Evolutionary conservation across 805 yeast species (phyloP), one percentile per base, ranked within the genome.

Genomic region (Limtongia smithiae): DNA sequence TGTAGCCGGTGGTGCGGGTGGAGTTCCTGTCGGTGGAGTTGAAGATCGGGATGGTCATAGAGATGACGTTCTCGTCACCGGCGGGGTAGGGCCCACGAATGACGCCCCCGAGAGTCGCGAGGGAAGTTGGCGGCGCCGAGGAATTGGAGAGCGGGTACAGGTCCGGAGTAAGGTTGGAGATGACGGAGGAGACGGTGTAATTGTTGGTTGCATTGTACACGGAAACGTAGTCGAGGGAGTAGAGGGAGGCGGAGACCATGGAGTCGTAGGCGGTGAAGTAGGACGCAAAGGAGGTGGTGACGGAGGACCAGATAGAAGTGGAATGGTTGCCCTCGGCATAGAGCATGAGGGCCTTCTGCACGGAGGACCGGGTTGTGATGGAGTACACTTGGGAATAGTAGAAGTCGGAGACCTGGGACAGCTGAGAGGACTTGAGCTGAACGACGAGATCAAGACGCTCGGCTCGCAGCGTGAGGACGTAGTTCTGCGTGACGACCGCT

Each of bases 381-480:
- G 84, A 81, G 48, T 75, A 75, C 2, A 82, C 76, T 65, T 87
- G 94, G 62, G 82, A 85, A 63, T 80, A 82, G 24, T 79, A 70
- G 52, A 73, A 76, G 50, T 77, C 77, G 50, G 85, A 69, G 35
- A 79, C 76, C 66, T 87, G 96, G 46, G 75, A 76, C 18, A 88
- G 71, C 65, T 89, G 96, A 0, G 90, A 77, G 0, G 91, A 80
- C 65, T 87, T 88, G 48, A 89, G 70, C 64, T 85, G 85, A 1
- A 95, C 85, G 18, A 88, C 85, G 37, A 86, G 86, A 59, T 78
- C 78, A 22, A 89, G 69, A 48, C 89, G 76, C 54, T 85, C 89
- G 1, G 82, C 79, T 60, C 94, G 73, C 37, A 85, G 66, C 40
- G 75, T 67, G 27, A 80, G 75, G 51, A 82, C 78, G 54, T 79